Percentiles rank a stretch among this genome's conserved stretches.
These are phyloP conservation scores for Ramularia collo-cygni DNA, from an alignment of 2,329 filamentous ascomycete species.

Conservation along the genomic window DNA sequence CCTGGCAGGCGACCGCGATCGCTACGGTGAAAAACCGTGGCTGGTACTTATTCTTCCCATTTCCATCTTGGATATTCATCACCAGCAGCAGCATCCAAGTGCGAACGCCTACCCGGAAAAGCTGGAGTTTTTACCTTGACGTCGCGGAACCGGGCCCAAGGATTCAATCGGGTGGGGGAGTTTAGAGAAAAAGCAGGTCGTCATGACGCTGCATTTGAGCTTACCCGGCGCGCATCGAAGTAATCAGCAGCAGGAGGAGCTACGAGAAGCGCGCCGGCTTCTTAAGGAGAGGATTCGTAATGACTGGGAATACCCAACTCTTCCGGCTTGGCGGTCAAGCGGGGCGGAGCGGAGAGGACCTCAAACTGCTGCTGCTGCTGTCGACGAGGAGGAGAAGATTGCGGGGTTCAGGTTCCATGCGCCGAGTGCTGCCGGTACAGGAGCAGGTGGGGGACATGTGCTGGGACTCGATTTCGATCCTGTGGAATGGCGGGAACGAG, in stretches of 20 bases:
- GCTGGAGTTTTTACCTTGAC: too few relatives aligned
- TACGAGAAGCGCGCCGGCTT: constrained; percentile 36
- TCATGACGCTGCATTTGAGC: constrained; percentile 26
- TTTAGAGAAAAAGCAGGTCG: background rate
- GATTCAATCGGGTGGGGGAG: too few relatives aligned
- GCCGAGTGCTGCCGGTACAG: constrained; percentile 3
- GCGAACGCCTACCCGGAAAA: too few relatives aligned
- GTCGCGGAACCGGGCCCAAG: too few relatives aligned
- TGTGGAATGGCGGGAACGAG: constrained; percentile 39
- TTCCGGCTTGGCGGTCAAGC: constrained; percentile 23
- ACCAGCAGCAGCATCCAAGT: too few relatives aligned
- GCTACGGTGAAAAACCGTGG: too few relatives aligned
- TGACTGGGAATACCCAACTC: constrained; percentile 40
- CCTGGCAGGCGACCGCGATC: too few relatives aligned
- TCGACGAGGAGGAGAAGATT: constrained; percentile 16
- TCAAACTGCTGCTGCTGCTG: constrained; percentile 6
- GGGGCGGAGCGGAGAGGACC: constrained; percentile 4
- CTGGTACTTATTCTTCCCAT: too few relatives aligned
- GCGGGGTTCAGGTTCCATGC: constrained; percentile 28
- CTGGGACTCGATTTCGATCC: constrained; percentile 28
- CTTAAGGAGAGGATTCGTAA: constrained; percentile 37
- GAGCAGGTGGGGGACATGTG: constrained; percentile 1
- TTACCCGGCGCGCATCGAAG: constrained; percentile 20
- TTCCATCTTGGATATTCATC: too few relatives aligned
- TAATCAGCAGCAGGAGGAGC: constrained; percentile 37